These are phyloP conservation scores for Botryobasidium botryosum DNA, from an alignment of 768 basidiomycete genomes.

Conservation along the genomic window DNA sequence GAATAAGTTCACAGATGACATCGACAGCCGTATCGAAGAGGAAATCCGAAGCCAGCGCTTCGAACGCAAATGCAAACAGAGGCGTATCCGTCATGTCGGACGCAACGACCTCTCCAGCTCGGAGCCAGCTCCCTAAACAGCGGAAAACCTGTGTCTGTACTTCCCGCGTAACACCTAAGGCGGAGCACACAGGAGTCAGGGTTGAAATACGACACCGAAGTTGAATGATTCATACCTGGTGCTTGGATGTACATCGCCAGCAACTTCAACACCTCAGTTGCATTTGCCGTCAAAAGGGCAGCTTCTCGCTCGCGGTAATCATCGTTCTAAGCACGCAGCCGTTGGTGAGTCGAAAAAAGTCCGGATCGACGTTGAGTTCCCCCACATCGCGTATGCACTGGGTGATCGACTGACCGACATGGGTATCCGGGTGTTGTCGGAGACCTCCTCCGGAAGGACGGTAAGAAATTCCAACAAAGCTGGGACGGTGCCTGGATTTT, in stretches of 20 bases:
- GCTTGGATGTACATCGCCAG: constrained; percentile 82
- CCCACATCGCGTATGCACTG: too few species aligned
- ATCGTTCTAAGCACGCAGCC: constrained; percentile 32
- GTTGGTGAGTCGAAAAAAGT: neutral
- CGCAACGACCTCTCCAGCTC: constrained; percentile 66
- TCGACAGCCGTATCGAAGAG: constrained; percentile 92
- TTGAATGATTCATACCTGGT: constrained; percentile 35
- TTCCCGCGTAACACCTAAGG: constrained; percentile 55
- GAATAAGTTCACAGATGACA: constrained; percentile 83
- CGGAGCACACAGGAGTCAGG: neutral
- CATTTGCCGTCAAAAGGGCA: constrained; percentile 47
- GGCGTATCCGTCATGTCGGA: constrained; percentile 52
- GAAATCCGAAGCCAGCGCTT: constrained; percentile 63
- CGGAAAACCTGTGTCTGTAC: constrained; percentile 73
- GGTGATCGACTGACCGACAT: constrained; percentile 46
- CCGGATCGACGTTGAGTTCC: neutral
- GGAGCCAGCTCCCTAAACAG: constrained; percentile 75
- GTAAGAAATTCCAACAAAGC: constrained; percentile 79
- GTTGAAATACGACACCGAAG: neutral
- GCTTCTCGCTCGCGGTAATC: constrained; percentile 49
- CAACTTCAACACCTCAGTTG: constrained; percentile 55
- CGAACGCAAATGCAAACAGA: constrained; percentile 67
- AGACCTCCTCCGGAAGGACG: constrained; percentile 77
- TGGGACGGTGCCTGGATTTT: constrained; percentile 67
- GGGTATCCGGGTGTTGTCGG: constrained; percentile 70